Percentiles rank a stretch among this genome's conserved stretches.
Evolutionary conservation across 2,329 filamentous ascomycete species (phyloP).

Genomic region (Claviceps spartinae): DNA sequence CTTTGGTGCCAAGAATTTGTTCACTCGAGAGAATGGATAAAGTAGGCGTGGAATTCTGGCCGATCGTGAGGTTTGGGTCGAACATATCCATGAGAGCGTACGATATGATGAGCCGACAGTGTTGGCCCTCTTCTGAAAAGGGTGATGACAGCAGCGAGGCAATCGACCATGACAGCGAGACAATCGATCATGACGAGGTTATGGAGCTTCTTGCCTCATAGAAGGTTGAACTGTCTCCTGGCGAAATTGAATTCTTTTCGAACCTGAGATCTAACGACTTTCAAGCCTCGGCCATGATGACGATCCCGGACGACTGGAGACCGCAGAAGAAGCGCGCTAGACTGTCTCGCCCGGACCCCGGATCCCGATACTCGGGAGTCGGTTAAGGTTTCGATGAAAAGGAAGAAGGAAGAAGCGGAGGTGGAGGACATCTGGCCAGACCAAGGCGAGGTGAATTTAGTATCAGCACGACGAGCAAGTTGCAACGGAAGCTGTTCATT

Average conservation of each 20-base stretch:
- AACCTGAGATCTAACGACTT: conserved; percentile 4
- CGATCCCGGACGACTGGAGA: conserved; percentile 5
- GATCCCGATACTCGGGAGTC: background rate
- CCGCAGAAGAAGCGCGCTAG: background rate
- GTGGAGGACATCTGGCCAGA: background rate
- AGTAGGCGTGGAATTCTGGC: conserved; percentile 12
- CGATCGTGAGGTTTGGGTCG: conserved; percentile 19
- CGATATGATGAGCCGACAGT: conserved; percentile 7
- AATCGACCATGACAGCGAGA: conserved; percentile 21
- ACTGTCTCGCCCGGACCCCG: background rate
- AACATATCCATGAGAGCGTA: conserved; percentile 8
- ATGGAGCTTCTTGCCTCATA: conserved; percentile 1
- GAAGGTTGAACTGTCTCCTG: conserved; percentile 7
- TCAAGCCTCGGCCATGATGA: conserved; percentile 2
- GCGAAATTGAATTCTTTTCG: conserved; percentile 1
- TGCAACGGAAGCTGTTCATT: background rate
- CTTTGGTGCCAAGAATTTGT: conserved; percentile 8
- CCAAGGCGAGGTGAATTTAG: background rate
- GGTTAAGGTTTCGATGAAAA: conserved; percentile 5
- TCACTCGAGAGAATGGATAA: background rate
- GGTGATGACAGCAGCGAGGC: conserved; percentile 3
- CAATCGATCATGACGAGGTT: conserved; percentile 13
- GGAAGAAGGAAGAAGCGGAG: background rate
- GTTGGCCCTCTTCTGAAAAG: background rate
- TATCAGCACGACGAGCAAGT: background rate